These are phyloP conservation scores for Entrophospora sp. DNA, from an alignment of 192 early-diverging fungal species.

Conservation along the genomic window DNA sequence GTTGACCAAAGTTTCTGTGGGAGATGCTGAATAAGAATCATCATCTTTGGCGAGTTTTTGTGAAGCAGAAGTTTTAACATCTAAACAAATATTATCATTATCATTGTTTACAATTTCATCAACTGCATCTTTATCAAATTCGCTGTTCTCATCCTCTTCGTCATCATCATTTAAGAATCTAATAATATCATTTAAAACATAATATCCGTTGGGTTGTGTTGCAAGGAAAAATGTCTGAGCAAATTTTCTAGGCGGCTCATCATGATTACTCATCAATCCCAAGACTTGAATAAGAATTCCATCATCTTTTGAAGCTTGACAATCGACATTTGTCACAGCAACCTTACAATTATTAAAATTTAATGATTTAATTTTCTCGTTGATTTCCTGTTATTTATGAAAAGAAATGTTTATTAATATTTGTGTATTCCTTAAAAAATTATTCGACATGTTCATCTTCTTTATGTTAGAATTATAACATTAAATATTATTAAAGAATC, in stretches of 20 bases:
- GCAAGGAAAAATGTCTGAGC: conserved; percentile 88
- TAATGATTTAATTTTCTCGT: conserved; percentile 55
- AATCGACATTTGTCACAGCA: conserved; percentile 79
- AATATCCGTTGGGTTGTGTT: conserved; percentile 77
- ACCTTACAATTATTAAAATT: conserved; percentile 85
- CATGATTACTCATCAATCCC: conserved; percentile 83
- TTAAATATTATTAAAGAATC: too few relatives aligned
- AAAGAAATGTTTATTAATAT: too few relatives aligned
- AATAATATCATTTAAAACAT: conserved; percentile 90
- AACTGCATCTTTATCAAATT: neutral
- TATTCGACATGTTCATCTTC: too few relatives aligned
- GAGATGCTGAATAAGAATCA: too few relatives aligned
- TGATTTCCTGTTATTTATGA: conserved; percentile 81
- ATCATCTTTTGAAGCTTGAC: conserved; percentile 58
- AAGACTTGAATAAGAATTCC: conserved; percentile 87
- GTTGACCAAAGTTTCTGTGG: too few relatives aligned
- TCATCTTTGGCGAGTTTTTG: too few relatives aligned
- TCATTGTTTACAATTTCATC: neutral
- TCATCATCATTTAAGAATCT: conserved; percentile 84
- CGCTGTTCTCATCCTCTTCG: conserved; percentile 29
- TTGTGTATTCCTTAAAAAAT: too few relatives aligned
- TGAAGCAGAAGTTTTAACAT: neutral
- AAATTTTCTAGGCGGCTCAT: conserved; percentile 72
- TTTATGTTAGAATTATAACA: too few relatives aligned
- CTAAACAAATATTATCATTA: neutral